Evolutionary conservation across 805 yeast genomes (phyloP).

Genomic region (Kuraishia borneana): DNA sequence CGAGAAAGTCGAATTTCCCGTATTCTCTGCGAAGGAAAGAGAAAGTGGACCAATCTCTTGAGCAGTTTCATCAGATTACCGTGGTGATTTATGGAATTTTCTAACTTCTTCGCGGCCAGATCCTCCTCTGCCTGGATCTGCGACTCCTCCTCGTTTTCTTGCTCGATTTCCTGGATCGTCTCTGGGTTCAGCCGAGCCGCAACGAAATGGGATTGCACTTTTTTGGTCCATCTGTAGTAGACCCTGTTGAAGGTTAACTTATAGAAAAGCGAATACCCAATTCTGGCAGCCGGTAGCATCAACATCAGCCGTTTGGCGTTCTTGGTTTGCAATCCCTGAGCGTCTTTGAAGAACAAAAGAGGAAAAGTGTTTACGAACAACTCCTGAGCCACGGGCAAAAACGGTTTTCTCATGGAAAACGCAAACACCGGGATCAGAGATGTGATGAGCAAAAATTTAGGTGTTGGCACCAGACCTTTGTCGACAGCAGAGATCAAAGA

Average conservation of each 20-base stretch:
- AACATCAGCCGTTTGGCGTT: slow-evolving; percentile 7
- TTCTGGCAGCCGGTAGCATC: slow-evolving; percentile 5
- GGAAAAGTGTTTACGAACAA: slow-evolving; percentile 12
- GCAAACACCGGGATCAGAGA: slow-evolving; percentile 20
- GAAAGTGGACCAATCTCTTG: slow-evolving; percentile 3
- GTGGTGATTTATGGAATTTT: not conserved
- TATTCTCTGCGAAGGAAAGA: slow-evolving; percentile 3
- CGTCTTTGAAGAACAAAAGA: slow-evolving; percentile 8
- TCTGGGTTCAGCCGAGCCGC: slow-evolving; percentile 19
- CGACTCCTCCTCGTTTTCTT: slow-evolving; percentile 16
- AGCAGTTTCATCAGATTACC: not conserved
- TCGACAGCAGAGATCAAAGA: slow-evolving; percentile 10
- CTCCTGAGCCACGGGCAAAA: slow-evolving; percentile 7
- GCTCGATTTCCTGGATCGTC: slow-evolving; percentile 20
- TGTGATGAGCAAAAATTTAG: slow-evolving; percentile 11
- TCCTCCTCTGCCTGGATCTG: slow-evolving; percentile 5
- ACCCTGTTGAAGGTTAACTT: slow-evolving; percentile 17
- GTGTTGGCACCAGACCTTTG: slow-evolving; percentile 9
- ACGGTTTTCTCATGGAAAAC: slow-evolving; percentile 11
- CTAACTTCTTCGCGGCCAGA: not conserved
- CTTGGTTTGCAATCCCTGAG: not conserved
- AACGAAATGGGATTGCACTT: slow-evolving; percentile 21
- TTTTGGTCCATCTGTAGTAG: slow-evolving; percentile 22
- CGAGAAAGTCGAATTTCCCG: slow-evolving; percentile 9
- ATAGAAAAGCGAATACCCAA: slow-evolving; percentile 9